A percentile compares a stretch with the other conserved stretches of the same genome.
Conservation (phyloP, 2,329 filamentous ascomycete genomes). For the Aspergillus spinulosporus region DNA sequence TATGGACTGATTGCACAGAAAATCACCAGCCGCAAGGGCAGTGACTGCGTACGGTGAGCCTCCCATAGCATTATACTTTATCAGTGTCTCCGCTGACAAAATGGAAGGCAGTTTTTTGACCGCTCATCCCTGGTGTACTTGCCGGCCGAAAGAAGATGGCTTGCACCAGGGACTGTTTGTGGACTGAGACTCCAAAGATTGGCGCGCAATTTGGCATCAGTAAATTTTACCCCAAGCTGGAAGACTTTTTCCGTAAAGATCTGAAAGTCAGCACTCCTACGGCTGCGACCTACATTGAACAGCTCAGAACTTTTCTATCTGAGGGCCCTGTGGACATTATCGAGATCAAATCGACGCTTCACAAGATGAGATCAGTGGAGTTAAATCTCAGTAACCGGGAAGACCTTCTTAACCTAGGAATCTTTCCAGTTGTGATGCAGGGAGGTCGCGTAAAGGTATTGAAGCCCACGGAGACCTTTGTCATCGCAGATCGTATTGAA, state of each 20-base stretch:
- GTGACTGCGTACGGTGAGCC: too few species aligned
- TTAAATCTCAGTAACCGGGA: too few species aligned
- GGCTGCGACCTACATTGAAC: background rate
- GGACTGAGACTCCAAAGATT: conserved; percentile 1
- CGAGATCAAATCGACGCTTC: background rate
- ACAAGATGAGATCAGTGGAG: too few species aligned
- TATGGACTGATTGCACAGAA: too few species aligned
- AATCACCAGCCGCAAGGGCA: too few species aligned
- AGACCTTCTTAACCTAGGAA: background rate
- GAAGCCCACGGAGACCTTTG: background rate
- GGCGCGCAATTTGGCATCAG: background rate
- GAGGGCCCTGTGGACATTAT: background rate
- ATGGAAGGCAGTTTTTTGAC: too few species aligned
- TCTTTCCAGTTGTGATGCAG: conserved; percentile 2
- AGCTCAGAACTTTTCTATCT: background rate
- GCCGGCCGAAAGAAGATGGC: background rate
- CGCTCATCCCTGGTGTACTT: background rate
- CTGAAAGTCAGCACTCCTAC: background rate
- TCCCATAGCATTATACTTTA: too few species aligned
- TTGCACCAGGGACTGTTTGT: conserved; percentile 1
- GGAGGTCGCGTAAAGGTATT: background rate
- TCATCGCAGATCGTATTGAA: conserved; percentile 10
- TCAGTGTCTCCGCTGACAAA: too few species aligned
- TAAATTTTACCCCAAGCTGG: background rate
- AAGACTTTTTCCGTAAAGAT: conserved; percentile 1